Evolutionary conservation across 345 rosid species (phyloP).

Genomic region (Lepidium africanum): DNA sequence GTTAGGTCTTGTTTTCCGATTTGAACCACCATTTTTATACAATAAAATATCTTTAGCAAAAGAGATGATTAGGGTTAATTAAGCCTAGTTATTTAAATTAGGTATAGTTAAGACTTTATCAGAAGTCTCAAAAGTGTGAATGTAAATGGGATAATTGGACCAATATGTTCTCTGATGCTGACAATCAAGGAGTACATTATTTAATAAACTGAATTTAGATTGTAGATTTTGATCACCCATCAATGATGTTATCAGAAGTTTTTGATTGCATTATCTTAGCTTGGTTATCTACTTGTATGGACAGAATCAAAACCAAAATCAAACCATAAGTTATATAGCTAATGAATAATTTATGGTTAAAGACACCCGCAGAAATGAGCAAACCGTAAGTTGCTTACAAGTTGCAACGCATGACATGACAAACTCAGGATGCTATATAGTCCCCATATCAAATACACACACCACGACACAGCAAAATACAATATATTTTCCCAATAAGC

Average conservation of each 20-base stretch:
- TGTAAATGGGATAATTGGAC: too few species aligned
- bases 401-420: slow-evolving; percentile 5
- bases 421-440: slow-evolving; percentile 2
- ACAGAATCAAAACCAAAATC: slow-evolving; percentile 1
- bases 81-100: not conserved
- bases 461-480: slow-evolving; percentile 21
- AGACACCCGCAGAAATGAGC: slow-evolving; percentile 9
- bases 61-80: not conserved
- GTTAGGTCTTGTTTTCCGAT: slow-evolving; percentile 16
- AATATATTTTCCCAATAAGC: slow-evolving; percentile 18
- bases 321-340: slow-evolving; percentile 7
- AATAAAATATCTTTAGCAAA: not conserved
- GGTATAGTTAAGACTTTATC: not conserved
- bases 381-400: slow-evolving; percentile 10
- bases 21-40: not conserved
- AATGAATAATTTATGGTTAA: not conserved
- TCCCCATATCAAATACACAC: slow-evolving; percentile 18
- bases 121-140: not conserved
- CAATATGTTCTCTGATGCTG: too few species aligned
- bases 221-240: too few species aligned
- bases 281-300: not conserved
- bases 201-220: too few species aligned
- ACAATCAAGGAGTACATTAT: too few species aligned
- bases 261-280: not conserved
- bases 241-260: too few species aligned